Evolutionary conservation across 768 basidiomycete species (phyloP).

Genomic region (Candolleomyces aberdarensis): DNA sequence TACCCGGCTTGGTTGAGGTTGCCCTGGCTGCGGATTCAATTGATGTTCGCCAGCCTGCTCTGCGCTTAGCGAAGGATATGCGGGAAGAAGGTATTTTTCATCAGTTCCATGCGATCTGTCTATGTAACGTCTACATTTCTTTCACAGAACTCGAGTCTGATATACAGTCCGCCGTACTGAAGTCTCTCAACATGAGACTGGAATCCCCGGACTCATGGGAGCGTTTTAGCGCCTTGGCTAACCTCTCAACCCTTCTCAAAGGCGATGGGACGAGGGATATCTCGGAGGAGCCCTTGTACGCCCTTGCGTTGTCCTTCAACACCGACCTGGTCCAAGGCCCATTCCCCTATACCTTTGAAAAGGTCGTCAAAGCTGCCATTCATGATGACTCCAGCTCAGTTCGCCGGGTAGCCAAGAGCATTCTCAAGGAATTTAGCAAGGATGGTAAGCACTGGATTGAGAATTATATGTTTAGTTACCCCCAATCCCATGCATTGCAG

Average conservation of each 20-base stretch:
- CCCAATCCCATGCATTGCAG: background rate
- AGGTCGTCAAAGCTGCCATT: too few species aligned
- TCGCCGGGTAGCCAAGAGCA: too few species aligned
- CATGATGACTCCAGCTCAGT: too few species aligned
- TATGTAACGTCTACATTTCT: background rate
- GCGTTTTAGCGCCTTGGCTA: background rate
- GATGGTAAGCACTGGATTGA: background rate
- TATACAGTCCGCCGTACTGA: background rate
- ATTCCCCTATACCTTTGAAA: too few species aligned
- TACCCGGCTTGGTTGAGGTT: background rate
- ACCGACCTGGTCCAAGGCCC: background rate
- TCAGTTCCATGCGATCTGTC: too few species aligned
- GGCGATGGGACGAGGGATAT: background rate
- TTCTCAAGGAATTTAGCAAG: too few species aligned
- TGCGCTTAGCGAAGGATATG: background rate
- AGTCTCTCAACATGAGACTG: background rate
- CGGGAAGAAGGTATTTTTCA: background rate
- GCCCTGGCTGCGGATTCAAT: background rate
- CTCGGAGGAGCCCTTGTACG: background rate
- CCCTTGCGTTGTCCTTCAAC: background rate
- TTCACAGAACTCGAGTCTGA: background rate
- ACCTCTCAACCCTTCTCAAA: background rate
- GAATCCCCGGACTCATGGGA: background rate
- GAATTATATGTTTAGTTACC: background rate
- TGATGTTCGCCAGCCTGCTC: background rate